These are phyloP conservation scores for Dicorynia guianensis DNA, from an alignment of 306 rosid genomes.

Conservation along the genomic window DNA sequence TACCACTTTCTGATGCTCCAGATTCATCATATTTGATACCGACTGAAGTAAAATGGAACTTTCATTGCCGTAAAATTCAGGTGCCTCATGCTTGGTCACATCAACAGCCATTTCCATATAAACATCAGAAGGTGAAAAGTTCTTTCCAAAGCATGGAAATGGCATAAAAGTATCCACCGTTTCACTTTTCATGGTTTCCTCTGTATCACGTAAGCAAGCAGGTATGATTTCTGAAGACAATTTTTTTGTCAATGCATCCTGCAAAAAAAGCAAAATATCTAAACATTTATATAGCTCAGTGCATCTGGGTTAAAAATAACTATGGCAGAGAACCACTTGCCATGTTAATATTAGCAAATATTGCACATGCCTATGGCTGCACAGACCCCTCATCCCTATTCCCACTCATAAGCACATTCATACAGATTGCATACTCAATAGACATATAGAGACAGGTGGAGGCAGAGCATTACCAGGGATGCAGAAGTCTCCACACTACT, in stretches of 20 bases:
- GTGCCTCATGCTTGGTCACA: constrained; percentile 60
- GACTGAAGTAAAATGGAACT: constrained; percentile 56
- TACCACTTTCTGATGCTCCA: constrained; percentile 53
- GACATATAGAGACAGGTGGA: constrained; percentile 35
- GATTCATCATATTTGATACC: constrained; percentile 51
- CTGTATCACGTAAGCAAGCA: constrained; percentile 50
- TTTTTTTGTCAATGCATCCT: constrained; percentile 44
- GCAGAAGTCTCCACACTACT: constrained; percentile 53
- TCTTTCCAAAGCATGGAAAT: constrained; percentile 54
- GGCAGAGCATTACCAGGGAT: constrained; percentile 60
- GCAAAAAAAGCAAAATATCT: constrained; percentile 49
- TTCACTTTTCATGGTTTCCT: constrained; percentile 53
- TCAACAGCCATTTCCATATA: constrained; percentile 58
- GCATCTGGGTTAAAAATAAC: constrained; percentile 19
- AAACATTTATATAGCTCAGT: constrained; percentile 27
- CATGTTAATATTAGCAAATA: neutral
- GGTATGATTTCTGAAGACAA: constrained; percentile 57
- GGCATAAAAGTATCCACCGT: constrained; percentile 52
- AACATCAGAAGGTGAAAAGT: constrained; percentile 49
- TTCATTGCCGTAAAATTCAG: constrained; percentile 53
- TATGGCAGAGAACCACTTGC: constrained; percentile 20
- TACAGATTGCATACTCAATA: constrained; percentile 13
- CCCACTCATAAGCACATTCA: neutral
- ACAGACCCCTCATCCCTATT: neutral
- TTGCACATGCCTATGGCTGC: constrained; percentile 6